Conservation (phyloP, 768 basidiomycete species). For the Leucocoprinus sp. region DNA sequence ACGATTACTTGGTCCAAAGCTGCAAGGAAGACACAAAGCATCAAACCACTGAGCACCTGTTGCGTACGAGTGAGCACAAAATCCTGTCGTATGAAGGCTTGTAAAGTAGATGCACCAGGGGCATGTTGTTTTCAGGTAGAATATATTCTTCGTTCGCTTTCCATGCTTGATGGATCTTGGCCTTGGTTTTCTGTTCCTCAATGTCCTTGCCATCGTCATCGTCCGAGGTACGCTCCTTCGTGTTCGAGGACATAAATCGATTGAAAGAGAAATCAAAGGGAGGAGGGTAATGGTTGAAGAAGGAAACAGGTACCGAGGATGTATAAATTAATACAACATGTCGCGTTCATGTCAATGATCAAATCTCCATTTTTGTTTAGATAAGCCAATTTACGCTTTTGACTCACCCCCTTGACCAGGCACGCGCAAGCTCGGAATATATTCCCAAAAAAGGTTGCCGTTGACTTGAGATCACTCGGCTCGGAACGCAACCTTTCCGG, state of each 20-base stretch:
- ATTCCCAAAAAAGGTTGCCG: too few species aligned
- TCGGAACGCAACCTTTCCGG: too few species aligned
- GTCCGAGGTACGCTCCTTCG: constrained; percentile 6
- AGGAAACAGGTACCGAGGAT: too few species aligned
- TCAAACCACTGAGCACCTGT: constrained; percentile 40
- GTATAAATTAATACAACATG: too few species aligned
- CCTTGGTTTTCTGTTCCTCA: not conserved
- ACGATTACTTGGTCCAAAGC: constrained; percentile 51
- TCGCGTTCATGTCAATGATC: too few species aligned
- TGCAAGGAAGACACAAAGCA: constrained; percentile 39
- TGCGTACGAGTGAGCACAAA: not conserved
- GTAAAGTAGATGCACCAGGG: constrained; percentile 29
- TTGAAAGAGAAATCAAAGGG: not conserved
- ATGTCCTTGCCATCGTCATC: not conserved
- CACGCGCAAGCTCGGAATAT: too few species aligned
- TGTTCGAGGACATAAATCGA: constrained; percentile 7
- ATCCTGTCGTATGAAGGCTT: not conserved
- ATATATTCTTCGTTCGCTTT: constrained; percentile 44
- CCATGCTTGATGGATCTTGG: constrained; percentile 44
- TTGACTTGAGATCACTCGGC: too few species aligned
- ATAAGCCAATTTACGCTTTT: too few species aligned
- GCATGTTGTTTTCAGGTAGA: constrained; percentile 45
- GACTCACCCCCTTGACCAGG: too few species aligned
- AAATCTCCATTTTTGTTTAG: too few species aligned
- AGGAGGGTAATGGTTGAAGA: not conserved